Conservation (phyloP, 805 yeast species). For the Blastobotrys muscicola region DNA sequence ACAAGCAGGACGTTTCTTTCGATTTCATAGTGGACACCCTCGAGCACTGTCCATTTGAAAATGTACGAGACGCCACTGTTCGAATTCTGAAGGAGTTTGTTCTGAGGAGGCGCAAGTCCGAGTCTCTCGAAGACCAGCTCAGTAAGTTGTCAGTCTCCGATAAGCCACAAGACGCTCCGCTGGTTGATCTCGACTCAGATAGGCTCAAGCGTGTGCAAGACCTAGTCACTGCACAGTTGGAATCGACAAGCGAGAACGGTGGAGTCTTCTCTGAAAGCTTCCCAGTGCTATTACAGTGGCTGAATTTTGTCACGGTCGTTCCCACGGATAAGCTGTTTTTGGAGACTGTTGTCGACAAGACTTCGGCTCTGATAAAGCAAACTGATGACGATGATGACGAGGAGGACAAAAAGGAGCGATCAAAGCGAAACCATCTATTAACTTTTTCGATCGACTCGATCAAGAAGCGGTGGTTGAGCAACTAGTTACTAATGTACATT, state of each 20-base stretch:
- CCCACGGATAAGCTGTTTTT: conserved; percentile 27
- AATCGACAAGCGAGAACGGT: background rate
- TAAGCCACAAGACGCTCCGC: background rate
- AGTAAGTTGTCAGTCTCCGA: background rate
- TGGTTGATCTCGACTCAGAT: background rate
- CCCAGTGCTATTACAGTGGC: conserved; percentile 42
- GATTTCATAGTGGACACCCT: conserved; percentile 56
- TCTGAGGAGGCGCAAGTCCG: conserved; percentile 24
- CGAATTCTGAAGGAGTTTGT: conserved; percentile 59
- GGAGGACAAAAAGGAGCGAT: conserved; percentile 1
- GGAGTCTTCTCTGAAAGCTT: conserved; percentile 16
- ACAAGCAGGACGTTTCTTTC: conserved; percentile 49
- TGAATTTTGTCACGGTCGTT: conserved; percentile 42
- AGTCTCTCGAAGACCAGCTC: background rate
- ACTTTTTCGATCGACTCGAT: conserved; percentile 11
- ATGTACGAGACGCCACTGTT: conserved; percentile 49
- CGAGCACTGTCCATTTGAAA: conserved; percentile 53
- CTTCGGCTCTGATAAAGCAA: conserved; percentile 23
- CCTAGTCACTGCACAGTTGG: background rate
- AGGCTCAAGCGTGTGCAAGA: too few species aligned
- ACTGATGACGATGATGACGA: conserved; percentile 6
- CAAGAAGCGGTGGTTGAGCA: conserved; percentile 9
- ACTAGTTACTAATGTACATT: background rate
- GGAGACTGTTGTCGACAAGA: conserved; percentile 25
- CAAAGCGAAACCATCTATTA: conserved; percentile 7